Base-by-base conservation (phyloP, 306 rosid species). In the Cyclanthera cordifolia region DNA sequence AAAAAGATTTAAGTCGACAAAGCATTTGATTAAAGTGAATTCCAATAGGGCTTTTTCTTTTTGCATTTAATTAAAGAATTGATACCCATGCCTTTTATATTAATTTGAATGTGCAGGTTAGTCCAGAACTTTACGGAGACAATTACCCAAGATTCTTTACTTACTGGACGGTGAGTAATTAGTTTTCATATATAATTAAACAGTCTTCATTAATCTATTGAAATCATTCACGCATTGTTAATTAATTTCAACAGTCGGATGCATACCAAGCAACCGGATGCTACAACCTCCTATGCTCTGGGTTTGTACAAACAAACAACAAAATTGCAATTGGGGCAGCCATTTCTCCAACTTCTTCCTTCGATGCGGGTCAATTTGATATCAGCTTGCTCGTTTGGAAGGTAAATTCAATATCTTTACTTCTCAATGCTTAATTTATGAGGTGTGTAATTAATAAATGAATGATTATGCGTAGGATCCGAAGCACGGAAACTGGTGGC, bases 121-220 rank as follows among this genome's bases (percentile, higher is more conserved):
- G 75, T 47, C 75, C 75, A 58, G 75, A 72, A 67, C 75, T 72
- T 30, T 72, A 72, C 34, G 75, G 75, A 21, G 75, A 72, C 69
- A 59, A 72, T 34, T 72, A 57, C 57, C 75, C 75, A 16, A 72
- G 75, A 72, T 72, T 72, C 48, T 72, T 72, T 49, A 72, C 75
- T 47, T 72, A 72, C 59, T 72, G 75, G 75, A 72, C 75, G 15
- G 75, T 72, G 34, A 47, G 69, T 30, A 28, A 2, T 28, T 34
- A n/a, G n/a, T n/a, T n/a, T n/a, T n/a, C n/a, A n/a, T n/a, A n/a
- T n/a, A n/a, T n/a, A n/a, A n/a, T n/a, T n/a, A n/a, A n/a, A n/a
- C n/a, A n/a, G n/a, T n/a, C n/a, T n/a, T n/a, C n/a, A n/a, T n/a
- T n/a, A n/a, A n/a, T n/a, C n/a, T n/a, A n/a, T n/a, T n/a, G n/a